These are phyloP conservation scores for Dryas octopetala DNA, from an alignment of 306 rosid species.

Conservation along the genomic window DNA sequence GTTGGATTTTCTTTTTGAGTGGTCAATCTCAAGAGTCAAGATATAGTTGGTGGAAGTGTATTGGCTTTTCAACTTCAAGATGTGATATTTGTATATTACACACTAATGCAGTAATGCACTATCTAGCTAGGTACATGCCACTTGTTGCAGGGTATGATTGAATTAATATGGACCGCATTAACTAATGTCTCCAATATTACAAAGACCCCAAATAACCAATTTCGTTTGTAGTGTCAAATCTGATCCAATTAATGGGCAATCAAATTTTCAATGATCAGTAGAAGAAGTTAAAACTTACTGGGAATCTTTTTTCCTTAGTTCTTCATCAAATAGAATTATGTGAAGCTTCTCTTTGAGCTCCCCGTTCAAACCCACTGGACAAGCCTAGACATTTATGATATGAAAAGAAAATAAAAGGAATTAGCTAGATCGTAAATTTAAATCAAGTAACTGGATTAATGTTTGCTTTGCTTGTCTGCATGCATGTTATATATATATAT, in stretches of 20 bases:
- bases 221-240: neutral
- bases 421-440: neutral
- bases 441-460: too few species aligned
- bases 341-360: constrained; percentile 68
- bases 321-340: constrained; percentile 64
- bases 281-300: constrained; percentile 42
- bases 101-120: neutral
- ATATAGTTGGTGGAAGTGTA: constrained; percentile 7
- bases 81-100: neutral
- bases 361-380: constrained; percentile 53
- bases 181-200: constrained; percentile 13
- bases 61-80: constrained; percentile 13
- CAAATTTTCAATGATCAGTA: neutral
- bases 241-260: neutral
- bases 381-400: constrained; percentile 34
- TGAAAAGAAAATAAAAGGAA: neutral
- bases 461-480: neutral
- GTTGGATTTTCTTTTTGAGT: neutral
- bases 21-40: neutral
- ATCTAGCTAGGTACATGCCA: constrained; percentile 28
- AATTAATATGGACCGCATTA: neutral
- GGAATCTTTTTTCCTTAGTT: constrained; percentile 56
- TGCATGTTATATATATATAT: neutral
- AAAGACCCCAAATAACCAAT: neutral
- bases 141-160: constrained; percentile 10